Percentiles rank a stretch among this genome's conserved stretches.
These are phyloP conservation scores for Cryptococcus neoformans DNA, from an alignment of 1,284 basidiomycete species.

Conservation along the genomic window DNA sequence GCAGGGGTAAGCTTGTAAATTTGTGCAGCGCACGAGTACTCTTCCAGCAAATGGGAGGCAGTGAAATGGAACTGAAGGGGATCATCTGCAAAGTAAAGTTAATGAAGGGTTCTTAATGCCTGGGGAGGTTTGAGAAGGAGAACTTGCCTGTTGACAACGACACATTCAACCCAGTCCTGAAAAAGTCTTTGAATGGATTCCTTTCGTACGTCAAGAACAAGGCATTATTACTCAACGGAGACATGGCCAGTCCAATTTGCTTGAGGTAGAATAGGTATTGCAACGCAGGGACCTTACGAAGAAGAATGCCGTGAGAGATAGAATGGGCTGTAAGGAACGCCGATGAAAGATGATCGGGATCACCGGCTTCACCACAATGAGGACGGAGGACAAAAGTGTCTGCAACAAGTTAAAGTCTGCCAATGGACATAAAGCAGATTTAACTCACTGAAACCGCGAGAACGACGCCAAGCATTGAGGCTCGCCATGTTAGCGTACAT, in stretches of 20 bases:
- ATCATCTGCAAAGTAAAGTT: constrained; percentile 26
- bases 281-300: constrained; percentile 91
- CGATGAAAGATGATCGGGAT: constrained; percentile 94
- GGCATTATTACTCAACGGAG: constrained; percentile 95
- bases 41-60: constrained; percentile 90
- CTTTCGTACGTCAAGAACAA: constrained; percentile 93
- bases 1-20: constrained; percentile 81
- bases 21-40: constrained; percentile 97
- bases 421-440: background rate
- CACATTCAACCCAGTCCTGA: constrained; percentile 94
- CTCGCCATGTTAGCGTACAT: constrained; percentile 97
- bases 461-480: constrained; percentile 85
- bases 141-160: constrained; percentile 90
- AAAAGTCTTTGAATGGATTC: constrained; percentile 96
- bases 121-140: background rate
- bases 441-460: constrained; percentile 81
- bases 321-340: constrained; percentile 96
- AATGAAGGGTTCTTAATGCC: background rate
- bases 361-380: constrained; percentile 96
- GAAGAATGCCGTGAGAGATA: constrained; percentile 96
- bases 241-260: constrained; percentile 98
- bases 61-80: constrained; percentile 83
- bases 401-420: constrained; percentile 1
- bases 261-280: constrained; percentile 92
- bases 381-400: constrained; percentile 96